Conservation (phyloP, 176 grass and related monocot species). For the Guadua angustifolia region DNA sequence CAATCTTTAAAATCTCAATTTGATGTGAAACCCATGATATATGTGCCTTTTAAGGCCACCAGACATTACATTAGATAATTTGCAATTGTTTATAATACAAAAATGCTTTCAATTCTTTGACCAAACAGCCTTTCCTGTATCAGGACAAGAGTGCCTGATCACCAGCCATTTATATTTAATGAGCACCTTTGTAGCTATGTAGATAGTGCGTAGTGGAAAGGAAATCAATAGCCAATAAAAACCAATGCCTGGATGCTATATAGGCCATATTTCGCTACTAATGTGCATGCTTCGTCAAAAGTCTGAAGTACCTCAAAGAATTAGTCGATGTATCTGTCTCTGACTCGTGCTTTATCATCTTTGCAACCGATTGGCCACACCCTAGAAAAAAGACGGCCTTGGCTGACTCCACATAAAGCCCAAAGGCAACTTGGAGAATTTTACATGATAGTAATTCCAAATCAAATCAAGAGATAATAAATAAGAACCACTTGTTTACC, state of each 20-base stretch:
- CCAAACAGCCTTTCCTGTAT: conserved; percentile 42
- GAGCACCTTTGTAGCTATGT: conserved; percentile 30
- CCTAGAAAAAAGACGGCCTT: conserved; percentile 20
- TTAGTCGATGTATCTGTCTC: conserved; percentile 44
- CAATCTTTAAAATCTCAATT: neutral
- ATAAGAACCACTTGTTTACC: conserved; percentile 22
- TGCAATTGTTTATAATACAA: conserved; percentile 22
- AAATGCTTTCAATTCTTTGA: conserved; percentile 48
- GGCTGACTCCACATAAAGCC: conserved; percentile 40
- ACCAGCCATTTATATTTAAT: conserved; percentile 51
- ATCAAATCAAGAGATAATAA: conserved; percentile 17
- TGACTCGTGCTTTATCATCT: conserved; percentile 40
- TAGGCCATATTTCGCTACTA: conserved; percentile 18
- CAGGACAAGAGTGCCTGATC: conserved; percentile 46
- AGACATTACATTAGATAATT: conserved; percentile 41
- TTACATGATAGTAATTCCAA: conserved; percentile 29
- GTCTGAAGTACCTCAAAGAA: conserved; percentile 13
- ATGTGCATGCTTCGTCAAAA: conserved; percentile 73
- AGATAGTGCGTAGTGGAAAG: conserved; percentile 50
- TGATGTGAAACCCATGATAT: conserved; percentile 22
- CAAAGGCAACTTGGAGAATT: conserved; percentile 39
- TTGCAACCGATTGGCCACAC: conserved; percentile 46
- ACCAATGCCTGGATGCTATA: conserved; percentile 38
- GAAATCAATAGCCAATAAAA: conserved; percentile 54
- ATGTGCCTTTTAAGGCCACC: neutral